Base-by-base conservation (phyloP, 2,329 filamentous ascomycete genomes). In the Drechslerella coelobrocha region DNA sequence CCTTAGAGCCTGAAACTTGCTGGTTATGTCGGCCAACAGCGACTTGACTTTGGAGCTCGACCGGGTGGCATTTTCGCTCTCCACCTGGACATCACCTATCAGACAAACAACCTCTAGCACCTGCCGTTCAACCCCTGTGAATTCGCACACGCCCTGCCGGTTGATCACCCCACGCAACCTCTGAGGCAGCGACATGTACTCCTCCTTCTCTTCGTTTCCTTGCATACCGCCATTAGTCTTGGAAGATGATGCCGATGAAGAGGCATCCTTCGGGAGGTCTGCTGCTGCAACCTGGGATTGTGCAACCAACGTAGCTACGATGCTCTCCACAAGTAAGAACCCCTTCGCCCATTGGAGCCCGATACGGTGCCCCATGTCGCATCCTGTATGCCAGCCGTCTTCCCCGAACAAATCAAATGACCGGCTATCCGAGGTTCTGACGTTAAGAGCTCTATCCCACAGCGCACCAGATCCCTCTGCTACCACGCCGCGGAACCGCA, bases 351-450 rank as follows among this genome's bases (percentile, higher is more conserved):
- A 63, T 60, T 65, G 53, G 53, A 29, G 26, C 27, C 66, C 60
- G 37, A 72, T 51, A 29, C 59, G 59, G 31, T 59, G 66, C 14
- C 61, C 59, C 66, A 72, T 60, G 54, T 61, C 39, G 27, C 66
- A 63, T 24, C 61, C 61, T 31, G 66, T 65, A 27, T 63, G 34
- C 66, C 66, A 72, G 61, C 61, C 66, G 53, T 65, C 66, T 72
- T 72, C 66, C 61, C 66, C 66, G 59, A 72, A 60, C 61, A 65
- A 63, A 63, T 72, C 61, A 63, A 63, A 72, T 12, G 59, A 61
- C n/a, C 66, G 34, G 50, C 65, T 72, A 43, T 72, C 66, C 43
- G 59, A 63, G 5, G 54, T 65, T 24, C 27, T 59, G 45, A 14
- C 10, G 1, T 50, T 26, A 21, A 72, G 50, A 45, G 61, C 61